phyloP scores from a whole-genome alignment of 1,284 basidiomycete genomes.

The Ganoderma sinense region DNA sequence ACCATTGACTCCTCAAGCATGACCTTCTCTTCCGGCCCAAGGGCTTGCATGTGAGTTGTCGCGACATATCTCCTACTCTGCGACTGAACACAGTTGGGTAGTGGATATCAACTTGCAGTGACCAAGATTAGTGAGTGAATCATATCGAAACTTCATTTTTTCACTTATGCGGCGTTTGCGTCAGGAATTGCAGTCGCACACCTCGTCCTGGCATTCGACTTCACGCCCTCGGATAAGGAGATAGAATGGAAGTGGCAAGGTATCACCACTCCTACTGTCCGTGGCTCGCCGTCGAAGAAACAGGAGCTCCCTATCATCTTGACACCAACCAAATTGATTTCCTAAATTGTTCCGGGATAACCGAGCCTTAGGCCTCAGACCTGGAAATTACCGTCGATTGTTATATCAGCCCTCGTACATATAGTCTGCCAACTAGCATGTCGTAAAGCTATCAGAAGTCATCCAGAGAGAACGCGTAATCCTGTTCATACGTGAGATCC shows the following conservation, averaged over 20 bases:
- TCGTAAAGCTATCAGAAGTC: too few relatives aligned
- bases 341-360: neutral
- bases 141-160: neutral
- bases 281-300: constrained; percentile 13
- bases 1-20: constrained; percentile 20
- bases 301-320: constrained; percentile 11
- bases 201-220: constrained; percentile 17
- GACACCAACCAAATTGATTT: neutral
- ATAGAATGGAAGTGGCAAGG: constrained; percentile 23
- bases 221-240: constrained; percentile 23
- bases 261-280: constrained; percentile 25
- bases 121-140: constrained; percentile 10
- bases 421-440: neutral
- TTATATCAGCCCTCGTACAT: neutral
- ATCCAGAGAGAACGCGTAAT: neutral
- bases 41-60: constrained; percentile 37
- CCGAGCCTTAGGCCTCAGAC: too few relatives aligned
- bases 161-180: neutral
- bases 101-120: constrained; percentile 16
- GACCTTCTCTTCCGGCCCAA: constrained; percentile 37
- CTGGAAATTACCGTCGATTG: neutral
- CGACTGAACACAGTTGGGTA: neutral
- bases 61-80: neutral
- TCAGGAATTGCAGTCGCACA: constrained; percentile 22
- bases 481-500: neutral